Percentiles rank a stretch among this genome's conserved stretches.
phyloP scores from a whole-genome alignment of 1,284 basidiomycete species.

The Sporisorium reilianum region DNA sequence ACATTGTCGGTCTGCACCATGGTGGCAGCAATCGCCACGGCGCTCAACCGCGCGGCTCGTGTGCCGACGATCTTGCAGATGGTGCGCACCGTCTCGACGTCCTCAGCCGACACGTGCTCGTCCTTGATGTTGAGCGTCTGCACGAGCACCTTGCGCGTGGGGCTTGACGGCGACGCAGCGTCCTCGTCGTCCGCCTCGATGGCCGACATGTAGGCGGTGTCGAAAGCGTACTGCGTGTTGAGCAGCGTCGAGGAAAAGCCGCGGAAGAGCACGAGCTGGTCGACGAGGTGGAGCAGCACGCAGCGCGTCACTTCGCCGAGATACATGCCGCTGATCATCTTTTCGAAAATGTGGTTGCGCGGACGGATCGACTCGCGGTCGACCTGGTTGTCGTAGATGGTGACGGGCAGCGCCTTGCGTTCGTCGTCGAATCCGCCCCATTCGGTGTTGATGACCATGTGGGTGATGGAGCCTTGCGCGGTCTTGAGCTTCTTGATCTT shows the following conservation, averaged over 20 bases:
- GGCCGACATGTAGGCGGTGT: constrained; percentile 90
- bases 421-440: constrained; percentile 72
- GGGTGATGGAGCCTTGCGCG: constrained; percentile 28
- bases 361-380: constrained; percentile 96
- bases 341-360: constrained; percentile 92
- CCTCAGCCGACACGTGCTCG: constrained; percentile 70
- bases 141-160: constrained; percentile 74
- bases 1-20: constrained; percentile 81
- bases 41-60: constrained; percentile 85
- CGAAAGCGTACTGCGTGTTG: constrained; percentile 92
- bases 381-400: constrained; percentile 91
- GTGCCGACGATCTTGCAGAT: constrained; percentile 81
- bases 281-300: constrained; percentile 85
- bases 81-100: constrained; percentile 83
- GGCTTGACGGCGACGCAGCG: constrained; percentile 24
- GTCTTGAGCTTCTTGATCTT: constrained; percentile 80
- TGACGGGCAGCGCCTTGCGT: constrained; percentile 87
- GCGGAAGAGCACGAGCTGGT: constrained; percentile 79
- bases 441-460: constrained; percentile 97
- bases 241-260: constrained; percentile 80
- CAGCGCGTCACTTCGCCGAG: constrained; percentile 92
- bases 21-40: constrained; percentile 86
- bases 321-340: constrained; percentile 99
- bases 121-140: constrained; percentile 76
- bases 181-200: constrained; percentile 74